Evolutionary conservation across 1,284 basidiomycete species (phyloP).

Genomic region (Ustilago hordei): DNA sequence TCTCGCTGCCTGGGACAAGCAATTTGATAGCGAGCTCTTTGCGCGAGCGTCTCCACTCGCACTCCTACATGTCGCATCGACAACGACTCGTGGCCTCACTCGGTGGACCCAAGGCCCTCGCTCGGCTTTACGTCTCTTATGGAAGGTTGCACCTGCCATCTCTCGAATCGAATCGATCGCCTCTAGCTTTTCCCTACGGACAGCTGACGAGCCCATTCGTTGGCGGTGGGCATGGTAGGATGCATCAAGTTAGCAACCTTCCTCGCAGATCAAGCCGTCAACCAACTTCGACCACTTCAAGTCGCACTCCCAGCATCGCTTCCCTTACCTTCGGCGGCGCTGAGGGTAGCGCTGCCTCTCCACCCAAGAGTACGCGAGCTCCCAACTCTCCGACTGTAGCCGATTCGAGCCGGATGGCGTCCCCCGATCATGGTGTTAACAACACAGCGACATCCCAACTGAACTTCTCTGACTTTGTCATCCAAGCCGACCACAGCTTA

Average conservation of each 20-base stretch:
- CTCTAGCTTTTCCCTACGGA: constrained; percentile 52
- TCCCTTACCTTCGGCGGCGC: constrained; percentile 28
- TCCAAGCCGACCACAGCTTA: constrained; percentile 24
- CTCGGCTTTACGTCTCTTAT: constrained; percentile 56
- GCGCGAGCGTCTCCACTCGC: constrained; percentile 25
- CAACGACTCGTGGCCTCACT: constrained; percentile 55
- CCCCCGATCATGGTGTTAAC: constrained; percentile 23
- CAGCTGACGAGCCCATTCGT: constrained; percentile 50
- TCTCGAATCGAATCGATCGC: constrained; percentile 30
- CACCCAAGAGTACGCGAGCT: constrained; percentile 21
- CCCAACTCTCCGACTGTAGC: constrained; percentile 34
- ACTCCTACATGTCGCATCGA: constrained; percentile 42
- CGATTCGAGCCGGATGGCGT: constrained; percentile 23
- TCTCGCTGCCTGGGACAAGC: constrained; percentile 14
- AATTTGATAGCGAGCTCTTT: constrained; percentile 18
- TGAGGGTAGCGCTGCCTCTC: constrained; percentile 28
- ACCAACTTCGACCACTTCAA: constrained; percentile 28
- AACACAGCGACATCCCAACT: neutral
- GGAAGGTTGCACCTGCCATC: constrained; percentile 51
- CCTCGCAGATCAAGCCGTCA: constrained; percentile 13
- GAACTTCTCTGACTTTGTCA: constrained; percentile 39
- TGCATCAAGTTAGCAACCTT: constrained; percentile 5
- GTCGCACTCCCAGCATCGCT: constrained; percentile 42
- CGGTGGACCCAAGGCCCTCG: constrained; percentile 54
- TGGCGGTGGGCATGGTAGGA: constrained; percentile 17